Conservation (phyloP, 495 filamentous ascomycete species). For the Bryoglossum gracile region DNA sequence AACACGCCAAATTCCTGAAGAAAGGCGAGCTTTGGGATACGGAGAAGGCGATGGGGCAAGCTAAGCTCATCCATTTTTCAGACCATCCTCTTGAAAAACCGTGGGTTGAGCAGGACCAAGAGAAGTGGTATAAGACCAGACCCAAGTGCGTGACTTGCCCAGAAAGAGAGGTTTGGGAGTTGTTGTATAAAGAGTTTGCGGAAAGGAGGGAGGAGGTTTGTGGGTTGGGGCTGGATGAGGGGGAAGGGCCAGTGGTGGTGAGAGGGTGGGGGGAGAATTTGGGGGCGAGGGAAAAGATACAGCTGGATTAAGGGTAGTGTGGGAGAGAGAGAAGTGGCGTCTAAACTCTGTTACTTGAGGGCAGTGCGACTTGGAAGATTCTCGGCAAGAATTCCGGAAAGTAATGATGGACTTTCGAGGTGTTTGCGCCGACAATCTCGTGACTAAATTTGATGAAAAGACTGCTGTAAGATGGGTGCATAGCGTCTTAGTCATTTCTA, state of each 20-base stretch:
- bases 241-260: not conserved
- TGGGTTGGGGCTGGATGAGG: not conserved
- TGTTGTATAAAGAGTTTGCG: slow-evolving; percentile 63
- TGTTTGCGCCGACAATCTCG: no score
- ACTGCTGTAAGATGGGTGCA: no score
- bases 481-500: no score
- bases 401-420: no score
- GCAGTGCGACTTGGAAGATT: no score
- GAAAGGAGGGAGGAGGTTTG: slow-evolving; percentile 48
- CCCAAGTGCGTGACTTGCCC: slow-evolving; percentile 56
- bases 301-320: no score
- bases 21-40: slow-evolving; percentile 54
- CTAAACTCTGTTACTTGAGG: no score
- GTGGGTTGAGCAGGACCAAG: slow-evolving; percentile 55
- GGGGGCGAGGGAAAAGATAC: no score
- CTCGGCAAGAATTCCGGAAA: no score
- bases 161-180: slow-evolving; percentile 61
- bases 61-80: slow-evolving; percentile 73
- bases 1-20: slow-evolving; percentile 18
- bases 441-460: no score
- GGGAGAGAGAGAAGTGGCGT: no score
- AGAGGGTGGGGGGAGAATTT: no score
- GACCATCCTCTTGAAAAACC: slow-evolving; percentile 80
- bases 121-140: slow-evolving; percentile 43
- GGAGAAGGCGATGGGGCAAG: slow-evolving; percentile 51